Evolutionary conservation across 305 asterid species (phyloP).

Genomic region (Fraxinus dipetala): DNA sequence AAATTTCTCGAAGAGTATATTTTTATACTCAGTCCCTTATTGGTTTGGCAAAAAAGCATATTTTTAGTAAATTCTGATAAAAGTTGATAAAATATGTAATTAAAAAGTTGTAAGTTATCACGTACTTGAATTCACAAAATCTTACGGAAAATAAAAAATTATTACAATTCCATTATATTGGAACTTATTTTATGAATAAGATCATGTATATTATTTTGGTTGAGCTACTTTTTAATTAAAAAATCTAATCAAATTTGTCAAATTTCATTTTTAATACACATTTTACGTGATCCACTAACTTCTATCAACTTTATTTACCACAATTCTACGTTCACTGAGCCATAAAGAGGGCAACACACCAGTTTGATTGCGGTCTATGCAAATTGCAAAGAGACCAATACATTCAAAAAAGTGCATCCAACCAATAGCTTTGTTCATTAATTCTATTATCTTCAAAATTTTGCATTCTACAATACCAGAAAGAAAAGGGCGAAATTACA

Average conservation of each 20-base stretch:
- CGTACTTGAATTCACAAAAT: not conserved
- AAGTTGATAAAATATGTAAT: not conserved
- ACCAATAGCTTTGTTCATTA: not conserved
- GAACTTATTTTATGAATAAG: not conserved
- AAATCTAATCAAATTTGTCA: not conserved
- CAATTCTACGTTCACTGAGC: not conserved
- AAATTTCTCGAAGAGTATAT: not conserved
- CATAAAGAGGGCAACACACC: not conserved
- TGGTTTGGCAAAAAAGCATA: no score
- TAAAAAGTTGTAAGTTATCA: not conserved
- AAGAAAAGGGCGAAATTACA: not conserved
- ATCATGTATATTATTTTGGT: no score
- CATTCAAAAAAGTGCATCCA: not conserved
- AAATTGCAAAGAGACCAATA: not conserved
- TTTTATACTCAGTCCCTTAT: not conserved
- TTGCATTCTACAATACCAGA: not conserved
- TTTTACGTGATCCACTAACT: no score
- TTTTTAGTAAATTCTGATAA: no score
- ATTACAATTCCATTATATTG: not conserved
- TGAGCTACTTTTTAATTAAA: not conserved
- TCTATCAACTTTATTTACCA: not conserved
- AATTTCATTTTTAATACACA: no score
- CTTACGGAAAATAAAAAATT: not conserved
- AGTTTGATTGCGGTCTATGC: not conserved
- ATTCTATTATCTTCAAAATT: not conserved